These are phyloP conservation scores for Corylus avellana DNA, from an alignment of 306 rosid genomes.

Conservation along the genomic window DNA sequence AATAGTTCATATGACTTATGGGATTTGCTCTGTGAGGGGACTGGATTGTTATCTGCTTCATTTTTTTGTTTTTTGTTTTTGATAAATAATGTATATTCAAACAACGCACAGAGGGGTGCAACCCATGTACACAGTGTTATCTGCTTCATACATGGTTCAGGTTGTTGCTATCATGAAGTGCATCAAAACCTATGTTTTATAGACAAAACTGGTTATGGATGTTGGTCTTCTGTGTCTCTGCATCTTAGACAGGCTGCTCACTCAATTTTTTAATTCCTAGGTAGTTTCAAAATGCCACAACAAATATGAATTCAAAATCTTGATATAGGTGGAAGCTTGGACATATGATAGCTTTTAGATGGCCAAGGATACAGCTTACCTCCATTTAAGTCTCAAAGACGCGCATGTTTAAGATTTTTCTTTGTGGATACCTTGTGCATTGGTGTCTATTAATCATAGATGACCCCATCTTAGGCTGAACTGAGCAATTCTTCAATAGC, in stretches of 20 bases:
- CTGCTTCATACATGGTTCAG: not conserved
- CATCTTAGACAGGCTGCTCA: not conserved
- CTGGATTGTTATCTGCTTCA: not conserved
- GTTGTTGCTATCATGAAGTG: not conserved
- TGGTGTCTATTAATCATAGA: not conserved
- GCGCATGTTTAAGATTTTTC: too few relatives aligned
- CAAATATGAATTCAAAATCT: not conserved
- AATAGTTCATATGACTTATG: not conserved
- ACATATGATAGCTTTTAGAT: slow-evolving; percentile 1
- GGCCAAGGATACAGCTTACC: not conserved
- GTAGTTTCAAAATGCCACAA: not conserved
- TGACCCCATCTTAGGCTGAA: not conserved
- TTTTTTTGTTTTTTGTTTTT: too few relatives aligned
- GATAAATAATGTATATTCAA: too few relatives aligned
- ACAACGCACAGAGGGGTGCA: too few relatives aligned
- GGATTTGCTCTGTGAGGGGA: not conserved
- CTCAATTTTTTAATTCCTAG: not conserved
- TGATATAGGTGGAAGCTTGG: not conserved
- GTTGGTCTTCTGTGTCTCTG: not conserved
- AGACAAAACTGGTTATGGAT: not conserved
- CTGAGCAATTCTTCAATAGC: not conserved
- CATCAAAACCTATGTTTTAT: not conserved
- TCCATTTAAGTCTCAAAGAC: not conserved
- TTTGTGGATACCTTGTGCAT: too few relatives aligned
- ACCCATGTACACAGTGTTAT: not conserved